phyloP scores from a whole-genome alignment of 257 asterid species.

The Primulina tabacum region DNA sequence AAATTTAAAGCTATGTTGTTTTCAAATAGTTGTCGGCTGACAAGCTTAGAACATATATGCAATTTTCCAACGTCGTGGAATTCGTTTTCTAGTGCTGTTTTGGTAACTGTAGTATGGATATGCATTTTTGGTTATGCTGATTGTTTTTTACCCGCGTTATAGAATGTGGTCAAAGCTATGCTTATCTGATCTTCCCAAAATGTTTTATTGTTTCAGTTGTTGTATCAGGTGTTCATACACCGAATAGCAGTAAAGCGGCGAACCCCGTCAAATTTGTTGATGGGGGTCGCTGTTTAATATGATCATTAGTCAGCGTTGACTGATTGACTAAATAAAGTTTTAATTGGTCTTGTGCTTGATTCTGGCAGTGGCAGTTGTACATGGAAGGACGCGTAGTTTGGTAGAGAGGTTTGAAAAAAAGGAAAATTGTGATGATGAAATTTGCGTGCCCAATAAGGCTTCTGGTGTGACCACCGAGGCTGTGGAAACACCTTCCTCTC shows the following conservation, averaged over 20 bases:
- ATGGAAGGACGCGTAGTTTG: slow-evolving; percentile 89
- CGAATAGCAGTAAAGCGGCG: slow-evolving; percentile 42
- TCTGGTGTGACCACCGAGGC: slow-evolving; percentile 37
- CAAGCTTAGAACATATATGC: slow-evolving; percentile 7
- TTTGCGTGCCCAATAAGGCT: slow-evolving; percentile 32
- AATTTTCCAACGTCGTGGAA: not conserved
- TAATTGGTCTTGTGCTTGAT: slow-evolving; percentile 26
- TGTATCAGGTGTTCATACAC: slow-evolving; percentile 49
- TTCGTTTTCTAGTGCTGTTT: slow-evolving; percentile 1
- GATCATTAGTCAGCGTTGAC: slow-evolving; percentile 13
- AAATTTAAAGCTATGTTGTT: slow-evolving; percentile 1
- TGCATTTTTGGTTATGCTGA: slow-evolving; percentile 1
- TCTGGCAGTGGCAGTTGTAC: slow-evolving; percentile 70
- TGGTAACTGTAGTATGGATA: not conserved
- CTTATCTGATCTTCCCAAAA: slow-evolving; percentile 9
- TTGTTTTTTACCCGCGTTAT: not conserved
- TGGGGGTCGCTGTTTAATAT: slow-evolving; percentile 61
- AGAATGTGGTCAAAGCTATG: slow-evolving; percentile 6
- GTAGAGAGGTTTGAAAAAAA: slow-evolving; percentile 89
- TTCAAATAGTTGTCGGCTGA: not conserved
- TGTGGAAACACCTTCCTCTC: slow-evolving; percentile 32
- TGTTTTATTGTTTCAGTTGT: slow-evolving; percentile 11
- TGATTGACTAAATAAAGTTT: slow-evolving; percentile 16
- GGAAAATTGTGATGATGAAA: slow-evolving; percentile 50
- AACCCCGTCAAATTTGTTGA: slow-evolving; percentile 68